Base-by-base conservation (phyloP, 2,329 filamentous ascomycete species). In the Aspergillaceae sp. region DNA sequence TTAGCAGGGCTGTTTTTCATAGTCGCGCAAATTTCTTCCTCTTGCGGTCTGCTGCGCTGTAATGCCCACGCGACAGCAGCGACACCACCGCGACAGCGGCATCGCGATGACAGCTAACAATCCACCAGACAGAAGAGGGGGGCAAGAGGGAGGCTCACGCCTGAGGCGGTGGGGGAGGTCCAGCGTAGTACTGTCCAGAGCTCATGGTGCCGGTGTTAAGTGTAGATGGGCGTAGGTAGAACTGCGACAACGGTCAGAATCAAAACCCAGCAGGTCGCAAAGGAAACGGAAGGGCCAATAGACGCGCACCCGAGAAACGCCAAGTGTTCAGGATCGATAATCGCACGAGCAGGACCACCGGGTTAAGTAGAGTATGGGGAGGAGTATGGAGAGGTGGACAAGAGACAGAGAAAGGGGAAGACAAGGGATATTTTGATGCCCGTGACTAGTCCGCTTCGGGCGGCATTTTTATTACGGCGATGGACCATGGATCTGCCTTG, bases 91-190 rank as follows among this genome's bases (percentile, higher is more conserved):
- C 34, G 58, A 47, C 67, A 53, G n/a, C 19, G 5, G 27, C 7
- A 27, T 7, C 5, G 41, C 30, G 41, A 34, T 7, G 19, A 19
- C 19, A 19, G 19, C 19, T 19, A 19, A 19, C 19, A 19, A 19
- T 19, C 19, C 19, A 19, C 19, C 19, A 7, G 30, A 26, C 6
- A 29, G 32, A 37, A 11, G 26, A 30, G 30, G 27, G 34, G n/a
- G n/a, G n/a, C n/a, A n/a, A n/a, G n/a, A n/a, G 30, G 38, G 52
- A 55, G 48, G 59, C 64, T 54, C 64, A 71, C 56, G 61, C 56
- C 53, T 66, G 69, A 45, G 61, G 67, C 43, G 65, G 67, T 42
- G 66, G 62, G 46, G 64, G 66, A 44, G 60, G 62, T 5, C 50
- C 49, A 29, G 51, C 49, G 51, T 60, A 59, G 46, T 59, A 51